Conservation (phyloP, 306 rosid genomes). For the Malus orientalis region DNA sequence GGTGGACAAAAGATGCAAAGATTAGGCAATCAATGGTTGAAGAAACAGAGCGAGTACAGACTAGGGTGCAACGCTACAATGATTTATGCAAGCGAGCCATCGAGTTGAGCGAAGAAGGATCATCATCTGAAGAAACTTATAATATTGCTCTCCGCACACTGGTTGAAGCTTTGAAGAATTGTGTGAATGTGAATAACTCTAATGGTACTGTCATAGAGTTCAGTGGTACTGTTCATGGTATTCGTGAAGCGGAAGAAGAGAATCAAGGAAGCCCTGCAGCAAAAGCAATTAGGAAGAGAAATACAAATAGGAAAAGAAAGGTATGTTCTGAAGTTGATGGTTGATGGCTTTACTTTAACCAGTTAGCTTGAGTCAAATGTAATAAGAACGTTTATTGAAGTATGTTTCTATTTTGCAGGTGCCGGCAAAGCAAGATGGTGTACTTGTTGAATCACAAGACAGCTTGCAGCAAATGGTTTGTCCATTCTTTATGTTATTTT, state of each 20-base stretch:
- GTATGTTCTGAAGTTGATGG: constrained; percentile 32
- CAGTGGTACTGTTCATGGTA: constrained; percentile 36
- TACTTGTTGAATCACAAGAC: constrained; percentile 59
- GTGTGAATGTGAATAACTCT: constrained; percentile 70
- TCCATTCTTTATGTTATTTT: constrained; percentile 18
- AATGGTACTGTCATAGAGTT: constrained; percentile 42
- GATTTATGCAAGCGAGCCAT: constrained; percentile 71
- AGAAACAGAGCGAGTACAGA: constrained; percentile 41
- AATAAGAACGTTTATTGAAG: constrained; percentile 9
- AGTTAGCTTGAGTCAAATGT: neutral
- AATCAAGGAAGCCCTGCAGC: constrained; percentile 46
- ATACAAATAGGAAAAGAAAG: constrained; percentile 69
- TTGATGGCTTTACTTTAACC: constrained; percentile 9
- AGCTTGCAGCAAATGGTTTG: constrained; percentile 74
- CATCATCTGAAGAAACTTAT: constrained; percentile 66
- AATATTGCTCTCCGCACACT: constrained; percentile 56
- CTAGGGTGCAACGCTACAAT: constrained; percentile 72
- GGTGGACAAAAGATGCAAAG: constrained; percentile 93
- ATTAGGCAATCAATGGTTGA: constrained; percentile 38
- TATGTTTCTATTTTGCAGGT: constrained; percentile 36
- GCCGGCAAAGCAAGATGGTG: constrained; percentile 51
- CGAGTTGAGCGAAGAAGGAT: constrained; percentile 92
- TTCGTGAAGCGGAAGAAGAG: constrained; percentile 49
- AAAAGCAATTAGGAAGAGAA: constrained; percentile 65
- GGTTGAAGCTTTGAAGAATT: constrained; percentile 68